Percentiles rank a stretch among this genome's conserved stretches.
These are phyloP conservation scores for Fusarium fujikuroi DNA, from an alignment of 2,329 filamentous ascomycete species.

Conservation along the genomic window DNA sequence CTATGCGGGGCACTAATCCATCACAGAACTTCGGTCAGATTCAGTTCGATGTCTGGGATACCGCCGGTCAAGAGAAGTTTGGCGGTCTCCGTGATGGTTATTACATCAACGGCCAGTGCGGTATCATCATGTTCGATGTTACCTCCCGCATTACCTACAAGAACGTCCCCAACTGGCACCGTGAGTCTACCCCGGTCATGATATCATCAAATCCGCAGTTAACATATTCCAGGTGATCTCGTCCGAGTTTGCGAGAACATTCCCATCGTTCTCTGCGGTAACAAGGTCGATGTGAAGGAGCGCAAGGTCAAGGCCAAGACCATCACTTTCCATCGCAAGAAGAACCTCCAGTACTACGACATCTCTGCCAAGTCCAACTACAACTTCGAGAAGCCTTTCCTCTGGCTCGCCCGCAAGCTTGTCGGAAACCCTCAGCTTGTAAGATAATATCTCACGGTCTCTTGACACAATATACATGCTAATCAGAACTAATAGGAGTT, in stretches of 20 bases:
- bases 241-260: slow-evolving; percentile 99
- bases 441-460: slow-evolving; percentile 5
- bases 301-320: slow-evolving; percentile 99
- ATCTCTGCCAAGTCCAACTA: slow-evolving; percentile 99
- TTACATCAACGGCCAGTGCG: slow-evolving; percentile 99
- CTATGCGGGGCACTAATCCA: slow-evolving; percentile 44
- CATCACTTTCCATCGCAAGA: slow-evolving; percentile 99
- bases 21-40: slow-evolving; percentile 90
- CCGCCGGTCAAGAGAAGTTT: slow-evolving; percentile 99
- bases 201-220: slow-evolving; percentile 13
- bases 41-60: slow-evolving; percentile 99
- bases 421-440: slow-evolving; percentile 80
- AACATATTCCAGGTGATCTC: slow-evolving; percentile 77
- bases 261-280: slow-evolving; percentile 96
- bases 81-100: slow-evolving; percentile 99
- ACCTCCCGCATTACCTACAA: slow-evolving; percentile 99
- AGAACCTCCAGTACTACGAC: slow-evolving; percentile 99
- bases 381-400: slow-evolving; percentile 99
- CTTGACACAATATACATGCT: slow-evolving; percentile 27
- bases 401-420: slow-evolving; percentile 98
- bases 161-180: slow-evolving; percentile 99
- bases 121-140: slow-evolving; percentile 99
- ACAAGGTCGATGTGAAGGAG: slow-evolving; percentile 99
- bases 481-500: slow-evolving; percentile 75
- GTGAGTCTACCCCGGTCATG: slow-evolving; percentile 67